Base-by-base conservation (phyloP, 148 eudicot genomes). In the Heliamphora exappendiculata region DNA sequence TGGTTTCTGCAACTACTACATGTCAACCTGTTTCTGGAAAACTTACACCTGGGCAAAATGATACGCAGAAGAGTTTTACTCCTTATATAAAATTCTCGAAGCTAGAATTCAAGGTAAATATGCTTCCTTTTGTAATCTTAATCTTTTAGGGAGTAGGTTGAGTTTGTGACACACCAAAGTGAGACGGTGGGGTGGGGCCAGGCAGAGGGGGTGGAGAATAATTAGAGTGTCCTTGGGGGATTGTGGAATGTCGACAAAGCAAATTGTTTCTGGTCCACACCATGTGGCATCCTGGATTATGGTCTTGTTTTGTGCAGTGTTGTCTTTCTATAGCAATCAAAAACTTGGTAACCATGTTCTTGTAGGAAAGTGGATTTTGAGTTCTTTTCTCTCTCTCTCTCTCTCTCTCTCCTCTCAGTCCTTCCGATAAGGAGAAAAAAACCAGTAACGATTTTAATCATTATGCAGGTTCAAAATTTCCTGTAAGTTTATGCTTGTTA, bases 11-110 rank as follows among this genome's bases (percentile, higher is more conserved):
- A 44, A 33, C 75, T 55, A 68, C 26, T 73, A 50, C 80, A 41
- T 78, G 76, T 74, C 80, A 87, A 79, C 78, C 83, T 76, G 73
- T 79, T 79, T 59, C 88, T 57, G 80, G 65, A 68, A 83, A 67
- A 41, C 78, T 37, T 83, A 72, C 80, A 78, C 54, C 77, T 67
- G 84, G 41, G 77, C 73, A 78, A 82, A 81, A 82, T 76, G 89
- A 85, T 67, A 29, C 67, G 14, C 67, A 68, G 26, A 85, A 82
- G 81, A 76, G 81, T 78, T 84, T 84, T 75, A 91, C 87, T 66
- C 97, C 92, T 71, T 84, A 78, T 51, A 88, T 95, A 81, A 91
- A 88, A 74, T 95, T 92, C 73, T 89, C 91, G 24, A 95, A 92
- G 84, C 82, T 95, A 80, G 90, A 87, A 70, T 93, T 95, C 80